Base-by-base conservation (phyloP, 495 filamentous ascomycete species). In the Aspergillus sclerotiicarbonarius region DNA sequence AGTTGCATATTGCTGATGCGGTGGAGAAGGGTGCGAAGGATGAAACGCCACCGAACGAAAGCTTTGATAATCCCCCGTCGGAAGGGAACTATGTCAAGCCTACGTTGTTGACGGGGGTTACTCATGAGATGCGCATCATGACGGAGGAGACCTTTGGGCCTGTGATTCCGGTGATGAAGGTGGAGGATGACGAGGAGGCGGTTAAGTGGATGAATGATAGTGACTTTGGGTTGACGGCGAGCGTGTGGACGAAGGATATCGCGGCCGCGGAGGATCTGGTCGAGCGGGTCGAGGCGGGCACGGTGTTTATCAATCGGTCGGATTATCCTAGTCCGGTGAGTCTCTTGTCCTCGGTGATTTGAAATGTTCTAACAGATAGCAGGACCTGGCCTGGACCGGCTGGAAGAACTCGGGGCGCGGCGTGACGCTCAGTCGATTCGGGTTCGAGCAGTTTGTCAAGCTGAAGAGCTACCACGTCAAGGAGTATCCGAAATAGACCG, bases 341-440 rank as follows among this genome's bases (percentile, higher is more conserved):
- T 80, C 39, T 21, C 20, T 18, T n/a, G 62, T 61, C 29, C 52
- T n/a, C 5, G 20, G 53, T 35, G 5, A n/a, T 54, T 13, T 31
- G 25, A 20, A 48, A 30, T 46, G 51, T 55, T 50, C 57, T 63
- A 59, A 67, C 16, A 60, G 51, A 25, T 70, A 73, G 61, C 72
- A 93, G 87, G 92, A 97, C 72, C 86, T 97, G 48, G 92, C 92
- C n/a, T 97, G 92, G 92, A 91, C 90, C 0, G 92, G 92, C 12
- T 96, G 91, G 92, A 97, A 97, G 77, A 88, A 94, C 67, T 95
- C 90, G 37, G 92, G 92, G 53, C 91, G 89, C 68, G 92, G 92
- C 32, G 85, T 89, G 45, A 96, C 91, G 1, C 70, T 97, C 64
- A 93, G 90, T 72, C 86, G 73, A 68, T 95, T 90, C 60, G 92